phyloP scores from a whole-genome alignment of 192 early-diverging fungal species.

The Coemansia erecta region DNA sequence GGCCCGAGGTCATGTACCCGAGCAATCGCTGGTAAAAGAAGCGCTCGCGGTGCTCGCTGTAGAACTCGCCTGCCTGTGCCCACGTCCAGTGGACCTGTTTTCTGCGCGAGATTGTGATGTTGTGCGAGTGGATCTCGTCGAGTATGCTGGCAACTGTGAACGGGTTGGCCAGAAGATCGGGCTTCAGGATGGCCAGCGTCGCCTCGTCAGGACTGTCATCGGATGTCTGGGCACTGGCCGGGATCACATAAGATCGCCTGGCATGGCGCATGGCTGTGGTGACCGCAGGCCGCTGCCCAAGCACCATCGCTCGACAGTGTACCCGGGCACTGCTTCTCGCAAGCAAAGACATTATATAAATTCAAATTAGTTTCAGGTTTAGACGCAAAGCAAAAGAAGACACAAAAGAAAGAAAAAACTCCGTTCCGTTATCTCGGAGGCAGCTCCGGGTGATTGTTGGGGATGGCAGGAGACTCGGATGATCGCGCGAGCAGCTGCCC shows the following conservation, averaged over 20 bases:
- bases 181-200: constrained; percentile 71
- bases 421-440: too few species aligned
- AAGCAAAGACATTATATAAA: background rate
- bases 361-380: background rate
- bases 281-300: too few species aligned
- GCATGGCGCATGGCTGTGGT: background rate
- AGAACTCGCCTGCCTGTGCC: constrained; percentile 62
- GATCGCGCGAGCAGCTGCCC: background rate
- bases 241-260: too few species aligned
- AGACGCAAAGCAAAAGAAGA: constrained; percentile 3
- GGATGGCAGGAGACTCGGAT: background rate
- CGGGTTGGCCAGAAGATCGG: constrained; percentile 67
- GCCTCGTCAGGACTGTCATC: constrained; percentile 23
- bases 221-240: too few species aligned
- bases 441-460: background rate
- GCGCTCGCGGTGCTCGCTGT: constrained; percentile 62
- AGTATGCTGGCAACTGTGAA: constrained; percentile 38
- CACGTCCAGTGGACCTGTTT: constrained; percentile 55
- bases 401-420: background rate
- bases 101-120: constrained; percentile 42
- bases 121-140: constrained; percentile 39
- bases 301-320: too few species aligned
- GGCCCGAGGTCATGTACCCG: constrained; percentile 72
- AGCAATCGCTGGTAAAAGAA: constrained; percentile 71
- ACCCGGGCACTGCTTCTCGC: background rate